A percentile compares a stretch with the other conserved stretches of the same genome.
Evolutionary conservation across 495 filamentous ascomycete genomes (phyloP).

Genomic region (Lasiosphaeriaceae sp.): DNA sequence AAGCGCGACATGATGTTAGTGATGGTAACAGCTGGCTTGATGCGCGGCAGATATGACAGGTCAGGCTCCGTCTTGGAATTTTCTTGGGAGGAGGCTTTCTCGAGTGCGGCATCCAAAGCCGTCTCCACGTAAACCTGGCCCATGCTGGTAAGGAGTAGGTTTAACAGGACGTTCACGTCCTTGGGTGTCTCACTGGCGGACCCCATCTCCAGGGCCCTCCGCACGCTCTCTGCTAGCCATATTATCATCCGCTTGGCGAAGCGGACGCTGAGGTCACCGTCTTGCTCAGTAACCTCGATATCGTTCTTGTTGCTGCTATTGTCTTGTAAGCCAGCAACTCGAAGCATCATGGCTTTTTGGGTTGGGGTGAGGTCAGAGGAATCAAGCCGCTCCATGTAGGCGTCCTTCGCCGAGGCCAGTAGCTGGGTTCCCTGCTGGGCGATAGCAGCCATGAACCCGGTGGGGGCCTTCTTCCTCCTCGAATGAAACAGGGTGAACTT

Average conservation of each 20-base stretch:
- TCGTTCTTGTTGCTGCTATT: slow-evolving; percentile 59
- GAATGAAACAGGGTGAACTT: slow-evolving; percentile 94
- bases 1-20: slow-evolving; percentile 90
- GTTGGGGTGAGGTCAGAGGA: slow-evolving; percentile 78
- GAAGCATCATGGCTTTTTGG: slow-evolving; percentile 80
- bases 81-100: slow-evolving; percentile 71
- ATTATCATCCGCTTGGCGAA: slow-evolving; percentile 94
- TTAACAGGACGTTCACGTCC: slow-evolving; percentile 83
- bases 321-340: slow-evolving; percentile 68
- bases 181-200: slow-evolving; percentile 86
- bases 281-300: slow-evolving; percentile 83
- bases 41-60: slow-evolving; percentile 71
- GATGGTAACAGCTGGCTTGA: slow-evolving; percentile 80
- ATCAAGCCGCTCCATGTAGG: slow-evolving; percentile 79
- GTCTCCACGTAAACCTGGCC: slow-evolving; percentile 94
- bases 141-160: slow-evolving; percentile 82
- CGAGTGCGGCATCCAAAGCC: slow-evolving; percentile 79
- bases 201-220: slow-evolving; percentile 84
- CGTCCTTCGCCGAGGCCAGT: slow-evolving; percentile 73
- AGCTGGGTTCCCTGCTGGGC: slow-evolving; percentile 83
- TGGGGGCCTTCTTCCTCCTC: slow-evolving; percentile 73
- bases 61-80: slow-evolving; percentile 79
- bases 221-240: slow-evolving; percentile 95
- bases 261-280: slow-evolving; percentile 77
- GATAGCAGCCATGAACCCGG: slow-evolving; percentile 83